Conservation (phyloP, 2,329 filamentous ascomycete genomes). For the Pseudogymnoascus sp. region DNA sequence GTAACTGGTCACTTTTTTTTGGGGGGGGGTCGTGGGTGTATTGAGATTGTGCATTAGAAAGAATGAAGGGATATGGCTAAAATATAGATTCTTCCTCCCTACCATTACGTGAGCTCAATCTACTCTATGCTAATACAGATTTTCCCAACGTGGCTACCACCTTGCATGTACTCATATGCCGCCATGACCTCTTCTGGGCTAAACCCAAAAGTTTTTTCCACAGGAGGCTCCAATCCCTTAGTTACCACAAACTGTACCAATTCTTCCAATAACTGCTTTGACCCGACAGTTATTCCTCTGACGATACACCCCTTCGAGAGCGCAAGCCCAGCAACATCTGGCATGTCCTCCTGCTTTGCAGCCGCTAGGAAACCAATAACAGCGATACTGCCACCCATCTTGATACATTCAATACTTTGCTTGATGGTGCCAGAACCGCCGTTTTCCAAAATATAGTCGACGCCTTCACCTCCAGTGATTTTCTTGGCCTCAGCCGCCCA, state of each 20-base stretch:
- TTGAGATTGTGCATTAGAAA: neutral
- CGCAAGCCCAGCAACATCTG: slow-evolving; percentile 27
- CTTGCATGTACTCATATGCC: slow-evolving; percentile 23
- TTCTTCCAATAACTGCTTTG: slow-evolving; percentile 32
- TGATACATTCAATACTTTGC: slow-evolving; percentile 42
- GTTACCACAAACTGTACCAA: slow-evolving; percentile 26
- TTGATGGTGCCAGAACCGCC: slow-evolving; percentile 55
- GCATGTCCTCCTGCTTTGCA: slow-evolving; percentile 25
- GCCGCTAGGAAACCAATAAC: slow-evolving; percentile 37
- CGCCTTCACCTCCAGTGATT: slow-evolving; percentile 42
- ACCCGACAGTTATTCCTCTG: slow-evolving; percentile 32
- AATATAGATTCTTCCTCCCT: too few relatives aligned
- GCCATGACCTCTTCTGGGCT: slow-evolving; percentile 25
- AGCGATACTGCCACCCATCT: slow-evolving; percentile 39
- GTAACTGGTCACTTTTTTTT: neutral
- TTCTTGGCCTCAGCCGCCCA: slow-evolving; percentile 54
- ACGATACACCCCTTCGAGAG: slow-evolving; percentile 29
- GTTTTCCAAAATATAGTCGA: slow-evolving; percentile 60
- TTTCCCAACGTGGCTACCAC: slow-evolving; percentile 31
- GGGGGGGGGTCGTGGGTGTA: neutral
- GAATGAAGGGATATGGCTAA: too few relatives aligned
- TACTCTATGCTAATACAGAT: slow-evolving; percentile 25
- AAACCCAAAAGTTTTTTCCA: slow-evolving; percentile 32
- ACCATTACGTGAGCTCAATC: neutral
- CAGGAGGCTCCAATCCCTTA: slow-evolving; percentile 24